phyloP scores from a whole-genome alignment of 2,329 filamentous ascomycete species.

The Zasmidium angulare region DNA sequence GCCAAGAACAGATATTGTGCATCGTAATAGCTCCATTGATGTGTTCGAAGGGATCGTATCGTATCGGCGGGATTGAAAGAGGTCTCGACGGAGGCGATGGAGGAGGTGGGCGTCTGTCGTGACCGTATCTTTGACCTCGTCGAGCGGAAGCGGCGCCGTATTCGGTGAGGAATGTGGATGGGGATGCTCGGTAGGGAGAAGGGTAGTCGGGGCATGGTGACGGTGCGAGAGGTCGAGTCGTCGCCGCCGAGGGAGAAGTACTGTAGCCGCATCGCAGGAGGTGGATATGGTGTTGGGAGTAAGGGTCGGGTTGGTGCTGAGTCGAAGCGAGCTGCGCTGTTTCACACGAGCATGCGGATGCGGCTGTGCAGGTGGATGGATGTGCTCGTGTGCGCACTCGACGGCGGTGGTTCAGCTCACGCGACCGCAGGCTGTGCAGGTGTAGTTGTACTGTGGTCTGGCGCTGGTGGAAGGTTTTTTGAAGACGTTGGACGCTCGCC shows the following conservation, averaged over 20 bases:
- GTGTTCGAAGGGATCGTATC: conserved; percentile 69
- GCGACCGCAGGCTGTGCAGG: neutral
- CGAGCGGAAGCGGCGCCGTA: conserved; percentile 64
- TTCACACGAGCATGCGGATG: neutral
- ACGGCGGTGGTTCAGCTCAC: neutral
- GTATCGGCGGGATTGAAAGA: conserved; percentile 81
- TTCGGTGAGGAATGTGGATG: conserved; percentile 61
- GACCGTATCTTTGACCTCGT: conserved; percentile 65
- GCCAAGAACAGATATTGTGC: conserved; percentile 78
- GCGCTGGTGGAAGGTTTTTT: neutral
- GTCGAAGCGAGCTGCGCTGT: neutral
- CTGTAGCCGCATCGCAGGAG: conserved; percentile 24
- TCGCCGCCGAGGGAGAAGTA: conserved; percentile 32
- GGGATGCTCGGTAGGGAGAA: conserved; percentile 50
- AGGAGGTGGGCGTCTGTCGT: conserved; percentile 65
- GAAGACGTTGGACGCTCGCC: neutral
- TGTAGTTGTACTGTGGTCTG: neutral
- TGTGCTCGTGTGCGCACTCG: neutral
- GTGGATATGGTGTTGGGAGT: neutral
- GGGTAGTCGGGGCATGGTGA: conserved; percentile 45
- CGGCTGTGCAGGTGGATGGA: neutral
- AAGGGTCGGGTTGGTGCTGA: conserved; percentile 3
- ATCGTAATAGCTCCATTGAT: conserved; percentile 80
- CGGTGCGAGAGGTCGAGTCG: conserved; percentile 39
- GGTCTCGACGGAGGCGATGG: conserved; percentile 73